Base-by-base conservation (phyloP, 1,284 basidiomycete genomes). In the Exsudoporus floridanus region DNA sequence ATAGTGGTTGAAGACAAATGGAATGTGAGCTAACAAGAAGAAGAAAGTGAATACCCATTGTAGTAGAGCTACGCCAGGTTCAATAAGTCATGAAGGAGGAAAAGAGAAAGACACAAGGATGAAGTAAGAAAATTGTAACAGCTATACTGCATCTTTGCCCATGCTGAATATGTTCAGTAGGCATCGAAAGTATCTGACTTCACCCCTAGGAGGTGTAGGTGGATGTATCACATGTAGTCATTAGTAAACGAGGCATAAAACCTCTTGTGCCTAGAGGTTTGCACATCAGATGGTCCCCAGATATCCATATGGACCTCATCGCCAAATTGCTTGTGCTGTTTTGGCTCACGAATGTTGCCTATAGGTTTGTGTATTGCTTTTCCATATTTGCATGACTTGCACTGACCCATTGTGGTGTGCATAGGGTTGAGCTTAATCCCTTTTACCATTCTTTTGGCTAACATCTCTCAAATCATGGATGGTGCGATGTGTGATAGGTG, bases 171-270 rank as follows among this genome's bases (percentile, higher is more conserved):
- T 7, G 5, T 2, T 2, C 9, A 4, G 12, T 55, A 55, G 9
- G 36, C 19, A 10, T 49, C 7, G 6, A 54, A 45, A 0, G 28
- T 49, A 1, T 54, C 46, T 1, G 5, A 53, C 5, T 55, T 55
- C 2, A 12, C 38, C 3, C 1, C 2, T 1, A 53, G 27, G 14
- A 46, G 43, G 37, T 28, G 10, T 8, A 44, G 34, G 16, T 49
- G 36, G 1, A 10, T 52, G 8, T 23, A 36, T 0, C 12, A 2
- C 0, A 16, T 47, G 3, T 47, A 5, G 10, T 54, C 35, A 18
- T 54, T 31, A 0, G 28, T 52, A 6, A 54, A 55, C 0, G 18
- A 33, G 2, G 12, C 12, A 34, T 41, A 54, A 3, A 23, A 50
- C 1, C 1, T 33, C 9, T 42, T 53, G 16, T 46, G 21, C 0